phyloP scores from a whole-genome alignment of 2,329 filamentous ascomycete species.

The Chaetomium olivaceum region DNA sequence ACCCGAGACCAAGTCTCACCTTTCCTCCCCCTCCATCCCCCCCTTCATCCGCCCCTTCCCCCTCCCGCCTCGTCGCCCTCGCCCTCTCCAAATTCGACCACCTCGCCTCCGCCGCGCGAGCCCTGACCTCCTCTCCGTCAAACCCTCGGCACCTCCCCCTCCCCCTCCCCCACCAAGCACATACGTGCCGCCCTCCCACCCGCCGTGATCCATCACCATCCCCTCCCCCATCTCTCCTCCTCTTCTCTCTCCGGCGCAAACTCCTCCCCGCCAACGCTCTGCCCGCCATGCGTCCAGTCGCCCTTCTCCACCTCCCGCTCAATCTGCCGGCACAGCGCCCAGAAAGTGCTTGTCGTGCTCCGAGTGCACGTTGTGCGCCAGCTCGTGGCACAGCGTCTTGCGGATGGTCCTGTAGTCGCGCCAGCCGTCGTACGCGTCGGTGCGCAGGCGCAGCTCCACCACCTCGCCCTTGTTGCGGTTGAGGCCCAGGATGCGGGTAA shows the following conservation, averaged over 20 bases:
- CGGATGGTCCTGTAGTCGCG: constrained; percentile 89
- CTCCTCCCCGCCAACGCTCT: constrained; percentile 57
- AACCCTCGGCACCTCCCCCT: constrained; percentile 9
- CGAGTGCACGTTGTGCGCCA: constrained; percentile 86
- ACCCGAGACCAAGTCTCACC: neutral
- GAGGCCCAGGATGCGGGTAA: constrained; percentile 76
- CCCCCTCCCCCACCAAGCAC: constrained; percentile 29
- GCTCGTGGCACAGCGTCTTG: constrained; percentile 90
- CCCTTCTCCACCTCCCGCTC: constrained; percentile 80
- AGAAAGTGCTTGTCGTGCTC: constrained; percentile 86
- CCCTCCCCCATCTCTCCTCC: constrained; percentile 27
- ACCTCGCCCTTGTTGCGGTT: constrained; percentile 87
- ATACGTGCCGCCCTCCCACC: constrained; percentile 32
- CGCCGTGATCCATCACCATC: constrained; percentile 31
- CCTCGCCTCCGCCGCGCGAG: constrained; percentile 32
- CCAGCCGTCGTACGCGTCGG: constrained; percentile 92
- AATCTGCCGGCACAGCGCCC: constrained; percentile 83
- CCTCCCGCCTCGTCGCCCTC: constrained; percentile 17
- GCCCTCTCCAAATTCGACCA: constrained; percentile 23
- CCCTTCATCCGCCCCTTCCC: neutral
- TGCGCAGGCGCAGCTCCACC: constrained; percentile 87
- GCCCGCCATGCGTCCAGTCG: constrained; percentile 75
- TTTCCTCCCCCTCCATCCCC: constrained; percentile 10
- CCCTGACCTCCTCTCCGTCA: constrained; percentile 32
- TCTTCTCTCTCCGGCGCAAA: constrained; percentile 20